Base-by-base conservation (phyloP, 345 rosid species). In the Syzygium grande region DNA sequence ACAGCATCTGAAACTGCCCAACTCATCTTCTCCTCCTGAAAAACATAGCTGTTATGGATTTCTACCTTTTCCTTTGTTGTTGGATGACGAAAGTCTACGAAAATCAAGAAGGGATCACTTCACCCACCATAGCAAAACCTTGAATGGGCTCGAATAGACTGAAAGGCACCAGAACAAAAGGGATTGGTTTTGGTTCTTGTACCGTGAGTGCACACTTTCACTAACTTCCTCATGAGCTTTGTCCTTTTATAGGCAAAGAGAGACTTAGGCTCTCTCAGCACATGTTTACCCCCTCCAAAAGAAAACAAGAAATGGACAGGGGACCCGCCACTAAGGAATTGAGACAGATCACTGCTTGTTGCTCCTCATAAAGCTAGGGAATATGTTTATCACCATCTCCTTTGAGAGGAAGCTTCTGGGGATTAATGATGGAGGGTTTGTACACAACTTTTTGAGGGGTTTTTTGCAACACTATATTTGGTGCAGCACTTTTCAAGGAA, bases 1-100 rank as follows among this genome's bases (percentile, higher is more conserved):
- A 94, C 90, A 11, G 95, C 94, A 90, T 95, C 96, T 13, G 90
- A 89, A 85, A 92, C 92, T 11, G 90, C 85, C 94, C 92, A 91
- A 87, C 94, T 90, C 93, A 87, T 93, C 91, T 92, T 92, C 73
- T 84, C 91, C 80, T 93, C 95, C 97, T 93, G 91, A 38, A 65
- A 51, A 46, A 59, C 22, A 9, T 34, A 34, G 34, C 4, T 34
- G 79, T 34, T 68, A 68, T 8, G 79, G 34, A 84, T 21, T 51
- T 52, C 43, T 17, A 68, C 34, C 79, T 22, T 68, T 68, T 38
- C 19, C 17, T 30, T 68, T 1, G 38, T 19, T 19, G 46, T 73
- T 34, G 80, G 80, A 73, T 17, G 49, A 73, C 22, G 49, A 73
- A 19, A 34, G 14, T 73, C 80, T 34, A 73, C 9, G 49, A 34